phyloP scores from a whole-genome alignment of 345 rosid species.

The Gynandropsis gynandra region DNA sequence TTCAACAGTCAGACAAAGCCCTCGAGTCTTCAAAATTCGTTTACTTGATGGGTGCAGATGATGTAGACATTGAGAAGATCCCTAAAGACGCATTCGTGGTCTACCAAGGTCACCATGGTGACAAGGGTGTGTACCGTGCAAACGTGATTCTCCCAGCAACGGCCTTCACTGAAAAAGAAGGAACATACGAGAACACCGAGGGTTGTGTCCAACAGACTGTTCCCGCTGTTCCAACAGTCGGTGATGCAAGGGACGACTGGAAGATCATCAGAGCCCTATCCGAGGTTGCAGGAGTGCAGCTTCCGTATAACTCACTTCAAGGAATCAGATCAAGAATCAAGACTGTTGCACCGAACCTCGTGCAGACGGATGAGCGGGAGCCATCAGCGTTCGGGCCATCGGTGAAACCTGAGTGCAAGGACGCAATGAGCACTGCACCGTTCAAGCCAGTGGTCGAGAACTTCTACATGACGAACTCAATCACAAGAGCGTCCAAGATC shows the following conservation, averaged over 20 bases:
- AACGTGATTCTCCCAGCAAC: constrained; percentile 86
- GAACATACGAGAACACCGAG: constrained; percentile 91
- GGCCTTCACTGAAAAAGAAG: constrained; percentile 93
- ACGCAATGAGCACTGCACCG: constrained; percentile 42
- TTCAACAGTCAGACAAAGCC: constrained; percentile 61
- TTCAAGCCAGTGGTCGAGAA: constrained; percentile 59
- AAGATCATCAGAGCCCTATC: constrained; percentile 87
- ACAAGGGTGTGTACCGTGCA: constrained; percentile 75
- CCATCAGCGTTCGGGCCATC: constrained; percentile 60
- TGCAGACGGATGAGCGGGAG: constrained; percentile 68
- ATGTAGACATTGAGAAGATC: constrained; percentile 66
- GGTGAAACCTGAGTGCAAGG: constrained; percentile 45
- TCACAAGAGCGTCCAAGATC: constrained; percentile 94
- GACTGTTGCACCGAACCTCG: constrained; percentile 82
- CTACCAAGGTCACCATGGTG: constrained; percentile 98
- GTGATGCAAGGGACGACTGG: constrained; percentile 99
- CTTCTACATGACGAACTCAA: constrained; percentile 90
- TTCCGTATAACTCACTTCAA: constrained; percentile 70
- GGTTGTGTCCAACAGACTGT: constrained; percentile 81
- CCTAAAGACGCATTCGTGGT: constrained; percentile 87
- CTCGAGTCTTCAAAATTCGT: constrained; percentile 75
- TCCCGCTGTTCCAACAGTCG: constrained; percentile 97
- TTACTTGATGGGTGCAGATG: constrained; percentile 96
- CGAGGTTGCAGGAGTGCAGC: constrained; percentile 62
- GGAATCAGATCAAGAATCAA: constrained; percentile 63